phyloP scores from a whole-genome alignment of 1,284 basidiomycete genomes.

The Waitea zeae region DNA sequence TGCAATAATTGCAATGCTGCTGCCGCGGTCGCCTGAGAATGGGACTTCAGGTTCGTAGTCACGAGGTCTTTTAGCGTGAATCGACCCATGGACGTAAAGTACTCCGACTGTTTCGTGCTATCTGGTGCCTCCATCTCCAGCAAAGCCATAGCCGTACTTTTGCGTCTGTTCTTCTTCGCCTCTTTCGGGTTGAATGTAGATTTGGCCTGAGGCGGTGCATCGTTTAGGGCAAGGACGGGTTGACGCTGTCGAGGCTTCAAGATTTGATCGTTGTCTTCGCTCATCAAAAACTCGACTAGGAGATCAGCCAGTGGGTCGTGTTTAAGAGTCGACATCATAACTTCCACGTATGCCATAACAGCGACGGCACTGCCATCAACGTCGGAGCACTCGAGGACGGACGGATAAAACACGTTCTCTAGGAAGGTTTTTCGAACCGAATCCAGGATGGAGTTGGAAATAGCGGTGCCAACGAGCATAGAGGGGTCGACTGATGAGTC shows the following conservation, averaged over 20 bases:
- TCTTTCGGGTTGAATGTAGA: slow-evolving; percentile 15
- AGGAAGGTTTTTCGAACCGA: slow-evolving; percentile 79
- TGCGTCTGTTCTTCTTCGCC: slow-evolving; percentile 35
- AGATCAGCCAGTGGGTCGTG: slow-evolving; percentile 52
- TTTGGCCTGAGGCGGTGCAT: slow-evolving; percentile 11
- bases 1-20: slow-evolving; percentile 70
- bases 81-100: slow-evolving; percentile 72
- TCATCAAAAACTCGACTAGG: slow-evolving; percentile 67
- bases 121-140: slow-evolving; percentile 71
- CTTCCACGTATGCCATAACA: slow-evolving; percentile 92
- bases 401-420: slow-evolving; percentile 87
- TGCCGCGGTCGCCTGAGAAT: slow-evolving; percentile 42
- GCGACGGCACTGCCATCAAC: slow-evolving; percentile 88
- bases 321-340: slow-evolving; percentile 65
- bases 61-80: slow-evolving; percentile 85
- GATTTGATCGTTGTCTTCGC: slow-evolving; percentile 62
- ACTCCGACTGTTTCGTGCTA: slow-evolving; percentile 48
- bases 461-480: slow-evolving; percentile 52
- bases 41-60: slow-evolving; percentile 58
- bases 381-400: slow-evolving; percentile 86
- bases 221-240: slow-evolving; percentile 28
- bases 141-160: slow-evolving; percentile 73
- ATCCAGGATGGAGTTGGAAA: slow-evolving; percentile 68
- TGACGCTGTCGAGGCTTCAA: slow-evolving; percentile 24
- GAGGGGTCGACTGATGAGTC: slow-evolving; percentile 33